These are phyloP conservation scores for Penicillium capsulatum DNA, from an alignment of 2,329 filamentous ascomycete species.

Conservation along the genomic window DNA sequence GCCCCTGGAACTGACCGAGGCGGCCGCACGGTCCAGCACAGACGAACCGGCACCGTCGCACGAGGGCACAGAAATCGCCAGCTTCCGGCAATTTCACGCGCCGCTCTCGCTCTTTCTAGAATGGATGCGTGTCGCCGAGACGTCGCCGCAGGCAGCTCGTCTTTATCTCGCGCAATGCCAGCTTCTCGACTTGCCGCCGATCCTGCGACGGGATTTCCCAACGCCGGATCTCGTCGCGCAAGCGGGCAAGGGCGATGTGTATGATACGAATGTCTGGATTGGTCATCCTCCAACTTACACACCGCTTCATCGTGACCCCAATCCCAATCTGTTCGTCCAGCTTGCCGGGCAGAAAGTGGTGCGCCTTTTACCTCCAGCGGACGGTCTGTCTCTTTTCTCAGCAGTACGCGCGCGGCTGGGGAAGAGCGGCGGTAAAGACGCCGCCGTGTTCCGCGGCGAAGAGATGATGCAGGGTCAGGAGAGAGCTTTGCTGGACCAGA, in stretches of 20 bases:
- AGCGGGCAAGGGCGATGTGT: conserved; percentile 76
- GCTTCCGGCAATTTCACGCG: conserved; percentile 47
- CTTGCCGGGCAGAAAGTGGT: conserved; percentile 68
- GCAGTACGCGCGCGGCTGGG: conserved; percentile 42
- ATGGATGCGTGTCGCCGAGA: conserved; percentile 38
- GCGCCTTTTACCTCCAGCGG: conserved; percentile 62
- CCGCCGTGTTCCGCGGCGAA: conserved; percentile 61
- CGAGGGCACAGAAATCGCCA: conserved; percentile 12
- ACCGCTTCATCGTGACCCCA: conserved; percentile 86
- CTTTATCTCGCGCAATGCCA: conserved; percentile 85
- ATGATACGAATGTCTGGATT: conserved; percentile 82
- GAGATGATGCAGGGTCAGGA: conserved; percentile 91
- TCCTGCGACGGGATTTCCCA: conserved; percentile 62
- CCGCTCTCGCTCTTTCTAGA: conserved; percentile 61
- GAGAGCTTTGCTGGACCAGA: conserved; percentile 60
- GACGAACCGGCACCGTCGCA: conserved; percentile 7
- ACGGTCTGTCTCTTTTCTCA: conserved; percentile 63
- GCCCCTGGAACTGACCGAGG: conserved; percentile 55
- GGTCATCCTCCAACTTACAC: conserved; percentile 84
- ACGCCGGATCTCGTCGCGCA: conserved; percentile 59
- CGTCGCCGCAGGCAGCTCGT: conserved; percentile 26
- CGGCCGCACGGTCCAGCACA: neutral
- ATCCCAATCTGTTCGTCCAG: conserved; percentile 89
- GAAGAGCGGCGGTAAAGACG: conserved; percentile 29
- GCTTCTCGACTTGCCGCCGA: conserved; percentile 62